Evolutionary conservation across 768 basidiomycete species (phyloP), one percentile per base, ranked within the genome.

Genomic region (Boletus reticuloceps): DNA sequence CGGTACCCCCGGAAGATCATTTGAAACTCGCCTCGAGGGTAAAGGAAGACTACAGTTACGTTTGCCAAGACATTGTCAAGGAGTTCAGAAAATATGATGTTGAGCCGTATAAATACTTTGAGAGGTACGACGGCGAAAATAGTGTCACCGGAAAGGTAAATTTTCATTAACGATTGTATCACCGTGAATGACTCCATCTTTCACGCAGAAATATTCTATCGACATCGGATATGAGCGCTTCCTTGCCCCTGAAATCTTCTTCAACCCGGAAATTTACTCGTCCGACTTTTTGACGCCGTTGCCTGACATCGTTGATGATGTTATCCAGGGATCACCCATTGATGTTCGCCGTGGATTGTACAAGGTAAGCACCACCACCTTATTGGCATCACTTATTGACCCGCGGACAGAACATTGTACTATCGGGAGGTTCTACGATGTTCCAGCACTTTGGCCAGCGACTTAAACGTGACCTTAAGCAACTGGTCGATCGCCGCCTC

Each of bases 151-250:
- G 94, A 22, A 82, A 91, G 74, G 95, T 95, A 61, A 58, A 87
- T 62, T 47, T 31, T 12, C 42, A 17, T 17, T 32, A 25, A 37
- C 37, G 17, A 34, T 4, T 22, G 14, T 19, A 13, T 17, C 22
- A 10, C 45, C n/a, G 54, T 11, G 25, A 38, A 47, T 56, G n/a
- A 62, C 58, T 57, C 36, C 62, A 40, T 10, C 2, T 19, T 22
- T 37, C 39, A 32, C 22, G 27, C 53, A 95, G 94, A 91, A 94
- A 89, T 98, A 99, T 75, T 72, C 80, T 19, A 77, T 98, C 46
- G 96, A 99, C 65, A 85, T 99, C 54, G 97, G 97, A 19, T 98
- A 98, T 73, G 97, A 98, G 72, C 93, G 97, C 25, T 99, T 99
- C 83, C 85, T 98, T 50, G 97, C 96, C 6, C 95, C 97, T 6